A percentile compares a stretch with the other conserved stretches of the same genome.
These are phyloP conservation scores for Paramecium octaurelia DNA, from an alignment of 73 alveolate genomes.

Conservation along the genomic window DNA sequence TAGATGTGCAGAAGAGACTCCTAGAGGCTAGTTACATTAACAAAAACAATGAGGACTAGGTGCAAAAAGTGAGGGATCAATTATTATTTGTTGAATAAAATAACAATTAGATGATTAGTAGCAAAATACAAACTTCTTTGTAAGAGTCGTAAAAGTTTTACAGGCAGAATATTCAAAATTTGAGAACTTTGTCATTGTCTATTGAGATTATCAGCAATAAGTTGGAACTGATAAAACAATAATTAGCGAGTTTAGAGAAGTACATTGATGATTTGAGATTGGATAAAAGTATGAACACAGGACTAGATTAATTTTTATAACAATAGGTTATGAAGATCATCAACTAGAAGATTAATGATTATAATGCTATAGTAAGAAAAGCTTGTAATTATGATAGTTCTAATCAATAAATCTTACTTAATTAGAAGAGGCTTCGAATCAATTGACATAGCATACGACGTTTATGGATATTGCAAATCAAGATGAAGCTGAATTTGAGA, in stretches of 20 bases:
- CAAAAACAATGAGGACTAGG: neutral
- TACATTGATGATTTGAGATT: conserved; percentile 18
- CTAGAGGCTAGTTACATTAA: neutral
- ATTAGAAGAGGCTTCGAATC: neutral
- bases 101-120: neutral
- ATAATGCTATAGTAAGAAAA: neutral
- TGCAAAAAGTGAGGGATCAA: neutral
- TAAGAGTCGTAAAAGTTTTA: neutral
- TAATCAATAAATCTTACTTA: neutral
- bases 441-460: neutral
- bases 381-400: neutral
- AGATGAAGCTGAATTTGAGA: neutral
- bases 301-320: neutral
- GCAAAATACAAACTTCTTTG: neutral
- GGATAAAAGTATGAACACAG: neutral
- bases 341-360: neutral
- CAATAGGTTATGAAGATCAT: neutral
- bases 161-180: neutral
- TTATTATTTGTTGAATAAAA: neutral
- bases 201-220: neutral
- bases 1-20: neutral
- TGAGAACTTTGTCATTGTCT: neutral
- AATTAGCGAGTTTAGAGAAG: neutral
- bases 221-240: neutral
- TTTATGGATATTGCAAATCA: neutral